Evolutionary conservation across 352 stramenopile species (phyloP).

Genomic region (Phytophthora megakarya): DNA sequence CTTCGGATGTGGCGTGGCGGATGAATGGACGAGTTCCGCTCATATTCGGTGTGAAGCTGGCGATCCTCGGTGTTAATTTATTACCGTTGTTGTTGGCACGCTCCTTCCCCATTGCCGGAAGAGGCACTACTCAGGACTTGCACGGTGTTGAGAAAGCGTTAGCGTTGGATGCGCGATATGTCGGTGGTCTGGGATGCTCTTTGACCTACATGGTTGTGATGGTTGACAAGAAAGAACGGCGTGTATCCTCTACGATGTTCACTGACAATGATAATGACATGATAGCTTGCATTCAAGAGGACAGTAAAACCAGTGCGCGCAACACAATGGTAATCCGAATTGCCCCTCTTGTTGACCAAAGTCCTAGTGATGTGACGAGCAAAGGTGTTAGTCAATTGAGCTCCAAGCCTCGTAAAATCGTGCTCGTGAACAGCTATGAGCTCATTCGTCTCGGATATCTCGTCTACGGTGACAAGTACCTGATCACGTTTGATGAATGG

Average conservation of each 20-base stretch:
- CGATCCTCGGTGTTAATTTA: slow-evolving; percentile 35
- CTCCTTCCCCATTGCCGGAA: slow-evolving; percentile 15
- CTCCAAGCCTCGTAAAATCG: not conserved
- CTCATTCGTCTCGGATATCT: slow-evolving; percentile 34
- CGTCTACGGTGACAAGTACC: slow-evolving; percentile 13
- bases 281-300: not conserved
- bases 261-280: not conserved
- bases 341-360: not conserved
- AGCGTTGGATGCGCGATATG: slow-evolving; percentile 26
- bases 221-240: not conserved
- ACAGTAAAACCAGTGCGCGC: slow-evolving; percentile 16
- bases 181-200: slow-evolving; percentile 33
- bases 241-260: not conserved
- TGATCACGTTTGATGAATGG: slow-evolving; percentile 33
- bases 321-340: not conserved
- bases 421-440: slow-evolving; percentile 32
- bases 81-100: slow-evolving; percentile 28
- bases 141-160: slow-evolving; percentile 35
- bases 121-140: not conserved
- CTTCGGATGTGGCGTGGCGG: slow-evolving; percentile 22
- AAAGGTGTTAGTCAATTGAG: not conserved
- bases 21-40: slow-evolving; percentile 36
- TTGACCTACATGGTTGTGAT: slow-evolving; percentile 6
- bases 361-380: not conserved
- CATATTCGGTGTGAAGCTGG: slow-evolving; percentile 34